phyloP scores from a whole-genome alignment of 2,329 filamentous ascomycete species.

The Aspergillus vadensis region DNA sequence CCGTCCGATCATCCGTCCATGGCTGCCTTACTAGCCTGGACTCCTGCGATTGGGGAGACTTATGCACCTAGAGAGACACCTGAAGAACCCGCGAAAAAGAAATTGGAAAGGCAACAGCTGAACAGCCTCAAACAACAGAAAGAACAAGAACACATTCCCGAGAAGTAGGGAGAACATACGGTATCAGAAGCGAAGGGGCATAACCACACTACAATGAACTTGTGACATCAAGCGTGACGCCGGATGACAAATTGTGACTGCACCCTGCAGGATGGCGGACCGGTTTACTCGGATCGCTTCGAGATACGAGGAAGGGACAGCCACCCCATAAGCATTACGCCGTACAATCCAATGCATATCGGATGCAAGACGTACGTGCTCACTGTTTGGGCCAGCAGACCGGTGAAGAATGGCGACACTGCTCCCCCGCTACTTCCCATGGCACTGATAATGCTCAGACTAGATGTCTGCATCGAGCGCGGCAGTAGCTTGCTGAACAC shows the following conservation, averaged over 20 bases:
- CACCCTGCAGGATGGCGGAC: not conserved
- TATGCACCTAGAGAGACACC: not conserved
- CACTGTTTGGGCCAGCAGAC: slow-evolving; percentile 49
- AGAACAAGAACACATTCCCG: not conserved
- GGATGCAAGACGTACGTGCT: slow-evolving; percentile 56
- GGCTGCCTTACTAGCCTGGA: not conserved
- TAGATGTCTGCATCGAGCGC: slow-evolving; percentile 42
- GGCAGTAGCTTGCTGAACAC: slow-evolving; percentile 59
- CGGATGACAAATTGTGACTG: not conserved
- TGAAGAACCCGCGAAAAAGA: not conserved
- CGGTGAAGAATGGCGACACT: slow-evolving; percentile 51
- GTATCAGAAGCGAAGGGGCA: not conserved
- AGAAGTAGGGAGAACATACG: not conserved
- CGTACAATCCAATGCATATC: slow-evolving; percentile 58
- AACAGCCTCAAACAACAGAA: not conserved
- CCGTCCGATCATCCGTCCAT: not conserved
- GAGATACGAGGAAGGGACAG: slow-evolving; percentile 51
- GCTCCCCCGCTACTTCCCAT: slow-evolving; percentile 48
- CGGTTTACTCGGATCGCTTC: slow-evolving; percentile 51
- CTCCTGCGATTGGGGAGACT: not conserved
- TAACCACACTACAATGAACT: not conserved
- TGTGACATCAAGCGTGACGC: not conserved
- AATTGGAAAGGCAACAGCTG: not conserved
- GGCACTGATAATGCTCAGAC: slow-evolving; percentile 42
- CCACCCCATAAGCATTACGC: slow-evolving; percentile 57